Percentiles rank a stretch among this genome's conserved stretches.
phyloP scores from a whole-genome alignment of 306 rosid species.

The Quercus berberidifolia region DNA sequence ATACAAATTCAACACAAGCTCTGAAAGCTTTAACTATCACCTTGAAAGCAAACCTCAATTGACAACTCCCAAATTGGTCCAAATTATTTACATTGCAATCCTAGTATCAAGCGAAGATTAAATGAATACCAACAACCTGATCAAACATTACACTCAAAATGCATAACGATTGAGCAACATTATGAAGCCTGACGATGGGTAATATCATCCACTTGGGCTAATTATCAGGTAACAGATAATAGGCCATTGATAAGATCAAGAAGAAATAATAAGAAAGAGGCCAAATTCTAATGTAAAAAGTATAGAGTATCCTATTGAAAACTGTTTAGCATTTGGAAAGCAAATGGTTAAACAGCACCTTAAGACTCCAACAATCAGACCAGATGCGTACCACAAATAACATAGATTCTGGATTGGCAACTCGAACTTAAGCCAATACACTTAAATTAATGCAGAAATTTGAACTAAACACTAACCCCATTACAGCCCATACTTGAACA shows the following conservation, averaged over 20 bases:
- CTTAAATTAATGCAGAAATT: neutral
- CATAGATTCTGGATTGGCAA: neutral
- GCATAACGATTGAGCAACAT: neutral
- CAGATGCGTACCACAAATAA: neutral
- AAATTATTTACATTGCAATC: neutral
- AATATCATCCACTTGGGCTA: neutral
- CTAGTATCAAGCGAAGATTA: neutral
- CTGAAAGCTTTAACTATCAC: neutral
- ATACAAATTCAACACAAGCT: neutral
- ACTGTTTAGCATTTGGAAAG: neutral
- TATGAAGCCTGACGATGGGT: neutral
- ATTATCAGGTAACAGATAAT: neutral
- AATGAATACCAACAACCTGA: neutral
- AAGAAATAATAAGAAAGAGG: too few relatives aligned
- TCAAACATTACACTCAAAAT: neutral
- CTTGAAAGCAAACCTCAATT: neutral
- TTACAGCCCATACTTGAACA: slow-evolving; percentile 1
- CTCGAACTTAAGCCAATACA: neutral
- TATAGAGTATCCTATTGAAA: neutral
- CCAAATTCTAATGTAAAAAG: neutral
- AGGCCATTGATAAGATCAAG: neutral
- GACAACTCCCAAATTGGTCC: neutral
- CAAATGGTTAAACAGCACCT: neutral
- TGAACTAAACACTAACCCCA: neutral
- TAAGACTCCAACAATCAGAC: neutral